These are phyloP conservation scores for Mycena olivaceomarginata DNA, from an alignment of 768 basidiomycete genomes.

Conservation along the genomic window DNA sequence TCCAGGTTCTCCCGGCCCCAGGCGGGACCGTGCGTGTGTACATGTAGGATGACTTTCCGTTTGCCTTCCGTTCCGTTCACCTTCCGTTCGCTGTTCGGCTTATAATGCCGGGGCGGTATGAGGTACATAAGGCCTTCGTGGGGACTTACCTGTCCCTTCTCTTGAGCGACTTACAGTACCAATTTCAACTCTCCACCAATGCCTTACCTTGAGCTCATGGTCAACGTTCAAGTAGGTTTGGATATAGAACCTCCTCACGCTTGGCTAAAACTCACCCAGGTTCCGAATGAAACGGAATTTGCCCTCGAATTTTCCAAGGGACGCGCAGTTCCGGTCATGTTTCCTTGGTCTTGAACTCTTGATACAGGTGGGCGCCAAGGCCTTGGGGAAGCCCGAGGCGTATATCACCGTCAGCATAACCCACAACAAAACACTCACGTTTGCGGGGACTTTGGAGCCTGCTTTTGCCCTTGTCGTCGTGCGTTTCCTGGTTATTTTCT, in stretches of 20 bases:
- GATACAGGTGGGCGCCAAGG: slow-evolving; percentile 70
- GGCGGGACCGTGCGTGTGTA: no score
- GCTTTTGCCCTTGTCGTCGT: slow-evolving; percentile 78
- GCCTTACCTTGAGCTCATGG: slow-evolving; percentile 65
- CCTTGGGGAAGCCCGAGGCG: slow-evolving; percentile 72
- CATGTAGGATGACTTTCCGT: no score
- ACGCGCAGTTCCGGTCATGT: background rate
- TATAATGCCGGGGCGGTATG: background rate
- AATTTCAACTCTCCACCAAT: slow-evolving; percentile 44
- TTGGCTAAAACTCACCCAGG: slow-evolving; percentile 41
- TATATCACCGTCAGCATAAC: slow-evolving; percentile 73
- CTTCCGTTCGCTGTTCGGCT: no score
- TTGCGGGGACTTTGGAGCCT: slow-evolving; percentile 66
- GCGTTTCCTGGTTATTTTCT: slow-evolving; percentile 47
- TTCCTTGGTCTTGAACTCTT: background rate
- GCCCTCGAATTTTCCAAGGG: slow-evolving; percentile 77
- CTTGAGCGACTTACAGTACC: no score
- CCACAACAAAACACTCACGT: slow-evolving; percentile 75
- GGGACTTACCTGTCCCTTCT: background rate
- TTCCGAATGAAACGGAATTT: slow-evolving; percentile 63
- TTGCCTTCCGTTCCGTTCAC: no score
- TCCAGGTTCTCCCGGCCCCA: no score
- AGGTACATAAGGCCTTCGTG: background rate
- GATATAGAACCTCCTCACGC: background rate
- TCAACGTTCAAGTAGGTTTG: slow-evolving; percentile 64